Evolutionary conservation across 441 rosid species (phyloP).

Genomic region (Bruguiera hainesii): DNA sequence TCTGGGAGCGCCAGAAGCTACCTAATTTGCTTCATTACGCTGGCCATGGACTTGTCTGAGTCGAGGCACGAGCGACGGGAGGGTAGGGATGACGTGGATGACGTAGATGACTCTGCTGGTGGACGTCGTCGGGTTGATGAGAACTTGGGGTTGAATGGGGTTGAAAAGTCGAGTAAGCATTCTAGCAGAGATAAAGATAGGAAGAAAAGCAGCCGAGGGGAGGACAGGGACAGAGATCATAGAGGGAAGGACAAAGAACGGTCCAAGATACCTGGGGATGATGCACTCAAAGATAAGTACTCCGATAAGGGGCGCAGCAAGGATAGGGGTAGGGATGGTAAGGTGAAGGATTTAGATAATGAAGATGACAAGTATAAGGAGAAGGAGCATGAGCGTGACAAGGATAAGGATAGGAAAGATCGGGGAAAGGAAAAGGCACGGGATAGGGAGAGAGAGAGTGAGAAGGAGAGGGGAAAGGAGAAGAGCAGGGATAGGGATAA

Average conservation of each 20-base stretch:
- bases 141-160: constrained; percentile 31
- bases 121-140: constrained; percentile 33
- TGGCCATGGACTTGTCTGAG: constrained; percentile 31
- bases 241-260: constrained; percentile 45
- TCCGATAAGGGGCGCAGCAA: constrained; percentile 20
- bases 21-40: background rate
- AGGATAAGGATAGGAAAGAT: constrained; percentile 21
- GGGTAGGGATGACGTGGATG: constrained; percentile 13
- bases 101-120: constrained; percentile 38
- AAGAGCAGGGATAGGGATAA: constrained; percentile 40
- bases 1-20: no score
- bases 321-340: constrained; percentile 28
- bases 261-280: constrained; percentile 34
- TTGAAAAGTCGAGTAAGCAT: constrained; percentile 37
- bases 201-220: constrained; percentile 24
- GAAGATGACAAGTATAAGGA: constrained; percentile 24
- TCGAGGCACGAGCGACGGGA: constrained; percentile 18
- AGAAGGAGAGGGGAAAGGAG: constrained; percentile 23
- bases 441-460: constrained; percentile 19
- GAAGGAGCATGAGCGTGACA: constrained; percentile 18
- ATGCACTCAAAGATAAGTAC: constrained; percentile 17
- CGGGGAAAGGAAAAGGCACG: constrained; percentile 21
- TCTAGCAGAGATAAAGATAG: constrained; percentile 51
- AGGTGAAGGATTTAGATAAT: constrained; percentile 24
- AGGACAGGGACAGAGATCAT: constrained; percentile 49